Base-by-base conservation (phyloP, 805 yeast genomes). In the Ogataea thermomethanolica region DNA sequence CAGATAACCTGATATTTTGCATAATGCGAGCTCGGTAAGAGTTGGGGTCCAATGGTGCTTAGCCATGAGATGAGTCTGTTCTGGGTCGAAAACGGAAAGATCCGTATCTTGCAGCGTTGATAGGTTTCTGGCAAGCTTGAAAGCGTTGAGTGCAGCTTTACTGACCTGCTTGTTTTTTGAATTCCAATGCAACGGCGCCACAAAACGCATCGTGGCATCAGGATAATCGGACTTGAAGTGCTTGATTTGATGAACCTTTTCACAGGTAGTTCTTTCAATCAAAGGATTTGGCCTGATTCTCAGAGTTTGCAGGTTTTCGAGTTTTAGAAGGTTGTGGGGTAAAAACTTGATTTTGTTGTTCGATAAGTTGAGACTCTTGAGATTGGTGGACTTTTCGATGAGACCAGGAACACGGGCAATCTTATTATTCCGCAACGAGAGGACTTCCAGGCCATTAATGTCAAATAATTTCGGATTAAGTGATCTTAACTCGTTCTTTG, bases 281-380 rank as follows among this genome's bases (percentile, higher is more conserved):
- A 65, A 63, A 7, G 76, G 74, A 46, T 79, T 79, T 1, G 84
- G 84, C 23, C 82, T 72, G 0, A 81, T 72, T 10, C 74, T 61
- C n/a, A 79, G 59, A 1, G 69, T 67, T 13, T 61, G 57, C 24
- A 79, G 53, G 3, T 61, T 51, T 1, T 67, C 60, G 10, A 79
- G 57, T 4, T 68, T 60, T n/a, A 79, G 55, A 6, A 79, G 70
- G 44, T 75, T 75, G 44, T 67, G 70, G 0, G 85, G 84, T 13
- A 79, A 55, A 39, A 64, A 73, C 36, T 66, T 67, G 27, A 79
- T 53, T 40, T 73, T 67, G 51, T 79, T 79, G 15, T 71, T 64
- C 6, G 74, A 72, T 8, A 79, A 48, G n/a, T 77, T 71, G 29
- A 79, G 56, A 35, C 76, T 75, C n/a, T 69, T 67, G 43, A 79